These are phyloP conservation scores for Thielaviopsis musarum DNA, from an alignment of 2,329 filamentous ascomycete species.

Conservation along the genomic window DNA sequence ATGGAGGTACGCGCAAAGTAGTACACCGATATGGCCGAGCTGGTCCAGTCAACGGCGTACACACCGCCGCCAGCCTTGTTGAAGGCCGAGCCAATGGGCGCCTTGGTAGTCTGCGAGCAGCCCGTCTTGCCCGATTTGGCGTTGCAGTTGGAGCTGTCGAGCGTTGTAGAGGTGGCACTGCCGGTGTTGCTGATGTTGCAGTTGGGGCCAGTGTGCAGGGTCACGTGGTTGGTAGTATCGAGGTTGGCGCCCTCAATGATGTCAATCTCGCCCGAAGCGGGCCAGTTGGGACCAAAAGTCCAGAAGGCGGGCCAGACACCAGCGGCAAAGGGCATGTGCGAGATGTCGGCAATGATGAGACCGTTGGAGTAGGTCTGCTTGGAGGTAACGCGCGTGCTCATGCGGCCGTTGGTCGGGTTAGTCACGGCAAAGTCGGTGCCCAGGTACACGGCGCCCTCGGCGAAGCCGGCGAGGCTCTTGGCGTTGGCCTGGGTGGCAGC, in stretches of 20 bases:
- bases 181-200: conserved; percentile 42
- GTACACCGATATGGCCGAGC: conserved; percentile 55
- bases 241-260: conserved; percentile 64
- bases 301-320: conserved; percentile 65
- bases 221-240: conserved; percentile 40
- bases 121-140: conserved; percentile 35
- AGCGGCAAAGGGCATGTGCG: conserved; percentile 55
- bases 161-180: conserved; percentile 26
- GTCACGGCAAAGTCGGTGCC: conserved; percentile 48
- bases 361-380: conserved; percentile 49
- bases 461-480: conserved; percentile 40
- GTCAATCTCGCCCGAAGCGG: conserved; percentile 56
- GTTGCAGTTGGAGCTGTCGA: conserved; percentile 40
- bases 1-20: conserved; percentile 57
- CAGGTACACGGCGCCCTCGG: conserved; percentile 42
- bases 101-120: conserved; percentile 36
- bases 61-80: conserved; percentile 53
- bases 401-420: conserved; percentile 41
- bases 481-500: conserved; percentile 38
- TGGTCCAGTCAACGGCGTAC: conserved; percentile 64
- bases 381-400: conserved; percentile 53
- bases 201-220: conserved; percentile 47
- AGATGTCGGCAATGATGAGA: conserved; percentile 56
- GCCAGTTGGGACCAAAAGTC: conserved; percentile 54
- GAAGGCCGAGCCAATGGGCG: conserved; percentile 51